Percentiles rank a stretch among this genome's conserved stretches.
Conservation (phyloP, 129 eudicot species). For the Gnaphalium uliginosum region DNA sequence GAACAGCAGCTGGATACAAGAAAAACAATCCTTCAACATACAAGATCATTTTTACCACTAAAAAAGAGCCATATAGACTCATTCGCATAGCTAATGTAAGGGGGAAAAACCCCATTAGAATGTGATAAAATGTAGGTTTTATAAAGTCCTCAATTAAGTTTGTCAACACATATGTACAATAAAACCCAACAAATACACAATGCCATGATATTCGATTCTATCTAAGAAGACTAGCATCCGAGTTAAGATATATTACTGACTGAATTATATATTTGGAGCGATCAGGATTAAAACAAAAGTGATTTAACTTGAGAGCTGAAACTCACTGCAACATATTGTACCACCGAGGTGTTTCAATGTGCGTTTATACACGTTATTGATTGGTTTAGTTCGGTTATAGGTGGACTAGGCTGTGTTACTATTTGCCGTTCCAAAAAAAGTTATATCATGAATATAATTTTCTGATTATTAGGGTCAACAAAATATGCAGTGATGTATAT, state of each 20-base stretch:
- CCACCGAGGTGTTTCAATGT: not conserved
- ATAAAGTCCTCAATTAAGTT: not conserved
- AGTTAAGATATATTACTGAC: not conserved
- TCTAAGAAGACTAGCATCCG: not conserved
- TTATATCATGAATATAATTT: no score
- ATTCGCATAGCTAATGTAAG: not conserved
- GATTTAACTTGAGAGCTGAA: not conserved
- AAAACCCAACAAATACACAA: not conserved
- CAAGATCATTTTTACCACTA: not conserved
- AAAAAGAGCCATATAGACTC: not conserved
- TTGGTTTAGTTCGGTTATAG: no score
- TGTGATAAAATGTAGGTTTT: not conserved
- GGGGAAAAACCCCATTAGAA: not conserved
- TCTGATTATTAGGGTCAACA: no score
- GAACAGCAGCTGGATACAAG: conserved; percentile 76
- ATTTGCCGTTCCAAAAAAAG: no score
- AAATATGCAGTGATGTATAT: no score
- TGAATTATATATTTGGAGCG: not conserved
- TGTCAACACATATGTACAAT: not conserved
- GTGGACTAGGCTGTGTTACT: no score
- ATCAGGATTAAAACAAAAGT: not conserved
- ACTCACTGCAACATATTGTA: not conserved
- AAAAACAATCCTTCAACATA: conserved; percentile 15
- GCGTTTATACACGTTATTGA: no score
- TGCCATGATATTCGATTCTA: not conserved